Evolutionary conservation across 257 asterid species (phyloP).

Genomic region (Anisodus tanguticus): DNA sequence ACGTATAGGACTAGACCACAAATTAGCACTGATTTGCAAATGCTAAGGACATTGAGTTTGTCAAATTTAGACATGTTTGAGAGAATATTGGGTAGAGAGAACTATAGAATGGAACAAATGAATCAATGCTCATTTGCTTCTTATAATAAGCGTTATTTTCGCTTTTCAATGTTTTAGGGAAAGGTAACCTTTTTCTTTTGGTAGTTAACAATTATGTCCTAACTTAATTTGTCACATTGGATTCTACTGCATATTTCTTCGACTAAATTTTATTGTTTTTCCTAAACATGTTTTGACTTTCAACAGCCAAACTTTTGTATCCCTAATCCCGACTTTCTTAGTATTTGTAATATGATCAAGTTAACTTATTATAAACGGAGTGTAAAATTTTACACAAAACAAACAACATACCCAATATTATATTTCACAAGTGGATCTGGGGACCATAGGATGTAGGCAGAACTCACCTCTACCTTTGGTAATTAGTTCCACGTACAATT

Average conservation of each 20-base stretch:
- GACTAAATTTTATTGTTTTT: not conserved
- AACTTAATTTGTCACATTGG: not conserved
- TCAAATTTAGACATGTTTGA: slow-evolving; percentile 19
- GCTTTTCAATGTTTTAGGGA: not conserved
- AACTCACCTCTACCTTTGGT: too few species aligned
- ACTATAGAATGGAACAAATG: slow-evolving; percentile 2
- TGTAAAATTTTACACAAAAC: too few species aligned
- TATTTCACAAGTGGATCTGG: too few species aligned
- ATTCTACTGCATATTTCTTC: not conserved
- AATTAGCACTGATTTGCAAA: slow-evolving; percentile 24
- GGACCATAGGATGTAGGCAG: too few species aligned
- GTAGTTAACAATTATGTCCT: not conserved
- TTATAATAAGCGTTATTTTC: slow-evolving; percentile 13
- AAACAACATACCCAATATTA: too few species aligned
- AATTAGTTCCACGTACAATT: not conserved
- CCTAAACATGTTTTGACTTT: not conserved
- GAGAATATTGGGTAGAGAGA: not conserved
- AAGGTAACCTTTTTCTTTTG: not conserved
- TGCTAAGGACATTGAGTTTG: not conserved
- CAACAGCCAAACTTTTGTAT: not conserved
- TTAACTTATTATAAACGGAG: too few species aligned
- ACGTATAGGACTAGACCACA: slow-evolving; percentile 2
- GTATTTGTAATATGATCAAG: not conserved
- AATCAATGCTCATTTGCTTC: slow-evolving; percentile 10
- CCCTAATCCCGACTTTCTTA: not conserved